Evolutionary conservation across 306 rosid genomes (phyloP).

Genomic region (Quercus parvula): DNA sequence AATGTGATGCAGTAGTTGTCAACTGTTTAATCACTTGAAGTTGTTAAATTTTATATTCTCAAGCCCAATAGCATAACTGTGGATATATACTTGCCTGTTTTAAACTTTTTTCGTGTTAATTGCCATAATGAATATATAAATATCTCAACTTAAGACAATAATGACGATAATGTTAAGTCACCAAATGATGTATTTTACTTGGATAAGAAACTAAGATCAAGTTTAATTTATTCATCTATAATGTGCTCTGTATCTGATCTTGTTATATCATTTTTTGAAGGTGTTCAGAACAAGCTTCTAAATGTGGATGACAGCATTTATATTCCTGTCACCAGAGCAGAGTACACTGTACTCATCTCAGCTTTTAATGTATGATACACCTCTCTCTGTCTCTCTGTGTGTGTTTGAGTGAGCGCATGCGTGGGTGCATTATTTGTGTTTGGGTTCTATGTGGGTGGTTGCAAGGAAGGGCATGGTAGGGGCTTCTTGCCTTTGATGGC

Average conservation of each 20-base stretch:
- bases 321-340: constrained; percentile 81
- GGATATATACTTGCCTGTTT: not conserved
- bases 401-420: not conserved
- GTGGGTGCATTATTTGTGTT: not conserved
- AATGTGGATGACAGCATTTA: constrained; percentile 68
- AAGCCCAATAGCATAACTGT: not conserved
- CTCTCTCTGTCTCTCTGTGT: not conserved
- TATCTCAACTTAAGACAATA: not conserved
- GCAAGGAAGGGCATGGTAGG: not conserved
- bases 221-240: not conserved
- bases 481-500: not conserved
- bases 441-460: not conserved
- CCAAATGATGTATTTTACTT: not conserved
- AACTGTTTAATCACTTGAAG: not conserved
- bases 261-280: constrained; percentile 37
- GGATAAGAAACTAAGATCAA: not conserved
- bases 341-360: constrained; percentile 66
- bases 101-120: not conserved
- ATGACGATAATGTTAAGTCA: not conserved
- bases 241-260: constrained; percentile 16
- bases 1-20: constrained; percentile 2
- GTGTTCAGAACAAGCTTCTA: constrained; percentile 78
- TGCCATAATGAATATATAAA: not conserved
- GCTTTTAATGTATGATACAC: constrained; percentile 67
- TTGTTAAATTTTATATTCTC: not conserved